Evolutionary conservation across 2,329 filamentous ascomycete species (phyloP), one percentile per base, ranked within the genome.

Genomic region (Dothideomycetes sp.): DNA sequence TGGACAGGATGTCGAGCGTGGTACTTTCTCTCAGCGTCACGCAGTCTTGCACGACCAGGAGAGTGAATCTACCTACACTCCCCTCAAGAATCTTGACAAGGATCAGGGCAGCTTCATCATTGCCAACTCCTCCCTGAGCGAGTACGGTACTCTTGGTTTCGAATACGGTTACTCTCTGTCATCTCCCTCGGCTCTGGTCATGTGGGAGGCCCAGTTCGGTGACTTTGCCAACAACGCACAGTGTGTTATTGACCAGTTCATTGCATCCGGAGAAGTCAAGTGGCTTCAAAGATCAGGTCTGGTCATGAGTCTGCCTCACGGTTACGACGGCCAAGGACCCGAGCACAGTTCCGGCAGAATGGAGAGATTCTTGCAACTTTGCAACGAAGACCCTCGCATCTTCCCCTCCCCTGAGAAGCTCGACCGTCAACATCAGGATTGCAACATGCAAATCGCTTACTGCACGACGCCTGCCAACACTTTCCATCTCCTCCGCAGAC

Each of bases 221-320:
- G 91, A 98, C 66, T 98, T 98, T 56, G 91, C 91, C 73, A 98
- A 98, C 75, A 98, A 95, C 58, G 89, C 91, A 32, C 91, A 98
- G 68, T 94, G 87, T 62, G 93, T 98, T 64, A 93, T 98, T 57
- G 91, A 98, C 63, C 91, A 98, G 66, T 98, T 98, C 68, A 81
- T 98, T 53, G 89, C 91, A 37, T 95, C 91, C 46, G 91, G 91
- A 59, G 91, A 98, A 68, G 81, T 84, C 49, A 98, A 98, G 70
- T 98, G 91, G 91, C 82, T 96, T 66, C 91, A 98, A 71, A 82
- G 91, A 64, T 94, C 88, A 40, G 91, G 91, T 56, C 78, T 98
- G 37, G 86, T 98, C 52, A 83, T 96, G 75, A 95, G 87, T 46
- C 75, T 98, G 42, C 91, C 91, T 40, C 91, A 98, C 66, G 91